Percentiles rank a stretch among this genome's conserved stretches.
These are phyloP conservation scores for Neofusicoccum kwambonambiense DNA, from an alignment of 2,329 filamentous ascomycete species.

Conservation along the genomic window DNA sequence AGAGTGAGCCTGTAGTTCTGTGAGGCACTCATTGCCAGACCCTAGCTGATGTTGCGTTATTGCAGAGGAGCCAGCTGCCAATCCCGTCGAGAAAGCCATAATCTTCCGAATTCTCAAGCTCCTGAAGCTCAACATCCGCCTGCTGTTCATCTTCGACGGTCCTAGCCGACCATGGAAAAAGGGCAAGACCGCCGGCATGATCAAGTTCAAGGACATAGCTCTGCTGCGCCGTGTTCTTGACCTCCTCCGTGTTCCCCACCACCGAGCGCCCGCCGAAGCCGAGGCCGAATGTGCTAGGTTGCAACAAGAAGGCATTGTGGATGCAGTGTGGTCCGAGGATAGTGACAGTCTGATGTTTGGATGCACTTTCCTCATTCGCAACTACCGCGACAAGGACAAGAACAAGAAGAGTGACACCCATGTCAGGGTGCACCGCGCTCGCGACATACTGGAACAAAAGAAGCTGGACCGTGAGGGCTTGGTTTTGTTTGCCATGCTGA, in stretches of 20 bases:
- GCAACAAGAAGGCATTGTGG: constrained; percentile 45
- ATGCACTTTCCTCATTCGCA: constrained; percentile 42
- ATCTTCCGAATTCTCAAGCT: constrained; percentile 46
- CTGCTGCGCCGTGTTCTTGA: constrained; percentile 39
- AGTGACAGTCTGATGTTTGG: constrained; percentile 51
- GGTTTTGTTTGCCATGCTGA: constrained; percentile 42
- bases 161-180: constrained; percentile 43
- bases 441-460: constrained; percentile 27
- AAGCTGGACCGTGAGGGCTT: constrained; percentile 37
- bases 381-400: constrained; percentile 27
- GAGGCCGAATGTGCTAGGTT: constrained; percentile 51
- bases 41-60: background rate
- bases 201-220: constrained; percentile 34
- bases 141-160: constrained; percentile 57
- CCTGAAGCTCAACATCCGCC: constrained; percentile 50
- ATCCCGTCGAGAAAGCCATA: constrained; percentile 44
- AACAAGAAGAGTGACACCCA: constrained; percentile 32
- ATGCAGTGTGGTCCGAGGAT: constrained; percentile 52
- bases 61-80: constrained; percentile 32
- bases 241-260: constrained; percentile 42
- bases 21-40: too few relatives aligned
- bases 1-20: constrained; percentile 27
- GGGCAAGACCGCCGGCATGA: constrained; percentile 28
- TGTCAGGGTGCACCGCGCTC: constrained; percentile 33
- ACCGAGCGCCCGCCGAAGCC: constrained; percentile 48